A percentile compares a stretch with the other conserved stretches of the same genome.
Conservation (phyloP, 768 basidiomycete species). For the Leucosporidium yakuticum region DNA sequence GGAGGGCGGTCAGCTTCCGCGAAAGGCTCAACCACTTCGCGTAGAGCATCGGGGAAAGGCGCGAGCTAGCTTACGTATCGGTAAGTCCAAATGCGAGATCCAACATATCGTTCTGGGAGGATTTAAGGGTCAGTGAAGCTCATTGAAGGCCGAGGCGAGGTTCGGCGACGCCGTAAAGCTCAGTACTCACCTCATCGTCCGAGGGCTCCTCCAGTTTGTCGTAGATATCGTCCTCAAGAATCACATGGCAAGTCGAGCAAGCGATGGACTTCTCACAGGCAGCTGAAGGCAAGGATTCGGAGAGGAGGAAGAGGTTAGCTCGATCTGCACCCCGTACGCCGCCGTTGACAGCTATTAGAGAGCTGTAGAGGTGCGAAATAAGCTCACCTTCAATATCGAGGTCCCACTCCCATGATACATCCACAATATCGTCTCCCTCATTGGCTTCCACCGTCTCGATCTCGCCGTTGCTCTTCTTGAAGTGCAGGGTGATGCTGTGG, state of each 20-base stretch:
- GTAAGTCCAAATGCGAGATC: conserved; percentile 97
- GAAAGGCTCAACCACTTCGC: not conserved
- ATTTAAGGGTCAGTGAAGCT: not conserved
- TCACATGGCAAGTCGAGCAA: conserved; percentile 95
- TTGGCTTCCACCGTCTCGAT: conserved; percentile 84
- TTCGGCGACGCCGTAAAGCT: not conserved
- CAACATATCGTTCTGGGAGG: conserved; percentile 59
- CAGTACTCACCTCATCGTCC: conserved; percentile 64
- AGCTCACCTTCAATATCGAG: conserved; percentile 84
- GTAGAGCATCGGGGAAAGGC: not conserved
- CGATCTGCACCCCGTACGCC: not conserved
- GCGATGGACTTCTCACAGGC: conserved; percentile 58
- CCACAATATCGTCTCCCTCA: conserved; percentile 87
- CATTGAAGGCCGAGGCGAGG: not conserved
- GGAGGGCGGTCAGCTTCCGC: not conserved
- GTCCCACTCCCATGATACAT: conserved; percentile 89
- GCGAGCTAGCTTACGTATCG: conserved; percentile 60
- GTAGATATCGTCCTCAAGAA: conserved; percentile 72
- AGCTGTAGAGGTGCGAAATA: not conserved
- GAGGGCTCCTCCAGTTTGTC: conserved; percentile 85
- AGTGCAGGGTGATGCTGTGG: conserved; percentile 75
- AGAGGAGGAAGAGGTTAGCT: not conserved
- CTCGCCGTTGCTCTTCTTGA: conserved; percentile 78
- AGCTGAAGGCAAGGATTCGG: not conserved
- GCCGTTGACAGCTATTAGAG: not conserved